Base-by-base conservation (phyloP, 306 rosid genomes). In the Vicia villosa region DNA sequence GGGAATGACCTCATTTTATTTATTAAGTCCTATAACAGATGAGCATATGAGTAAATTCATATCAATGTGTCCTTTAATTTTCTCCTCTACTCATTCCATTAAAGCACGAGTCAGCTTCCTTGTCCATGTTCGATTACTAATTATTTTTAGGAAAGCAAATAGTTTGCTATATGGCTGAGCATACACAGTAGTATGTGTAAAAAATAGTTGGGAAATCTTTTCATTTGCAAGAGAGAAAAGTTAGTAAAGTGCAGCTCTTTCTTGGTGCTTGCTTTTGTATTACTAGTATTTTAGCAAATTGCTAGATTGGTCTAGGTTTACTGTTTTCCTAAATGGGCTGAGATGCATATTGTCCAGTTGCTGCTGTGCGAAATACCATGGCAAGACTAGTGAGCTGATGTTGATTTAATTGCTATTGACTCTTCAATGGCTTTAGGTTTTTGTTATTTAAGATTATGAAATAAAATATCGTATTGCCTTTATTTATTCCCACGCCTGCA, bases 211-310 rank as follows among this genome's bases (percentile, higher is more conserved):
- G 19, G 21, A 30, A 71, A 49, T 11, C 0, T 75, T 51, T 59
- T 66, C 11, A 46, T 32, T 66, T 26, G 50, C 50, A 13, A 61
- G 64, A 41, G 26, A 49, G 58, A 64, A 36, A 11, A 41, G 26
- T 14, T 28, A 56, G 65, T 55, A 20, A 54, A 55, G 57, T 63
- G 58, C 6, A 56, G 64, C 11, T 24, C 40, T 50, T 20, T 58
- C 16, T 41, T 66, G 68, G 24, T 70, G 50, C 45, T 59, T 38
- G 37, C 2, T 56, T 56, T 69, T 70, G 61, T 42, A 51, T 65
- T 41, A 30, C 47, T 62, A 41, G 1, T 30, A 36, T 38, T 38
- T 42, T 42, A 38, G 45, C 12, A 14, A 19, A 22, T 56, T 60
- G 52, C 66, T 37, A 57, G 24, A 69, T 45, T 55, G 11, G 43